Percentiles rank a stretch among this genome's conserved stretches.
These are phyloP conservation scores for Apiosordaria backusii DNA, from an alignment of 495 filamentous ascomycete species.

Conservation along the genomic window DNA sequence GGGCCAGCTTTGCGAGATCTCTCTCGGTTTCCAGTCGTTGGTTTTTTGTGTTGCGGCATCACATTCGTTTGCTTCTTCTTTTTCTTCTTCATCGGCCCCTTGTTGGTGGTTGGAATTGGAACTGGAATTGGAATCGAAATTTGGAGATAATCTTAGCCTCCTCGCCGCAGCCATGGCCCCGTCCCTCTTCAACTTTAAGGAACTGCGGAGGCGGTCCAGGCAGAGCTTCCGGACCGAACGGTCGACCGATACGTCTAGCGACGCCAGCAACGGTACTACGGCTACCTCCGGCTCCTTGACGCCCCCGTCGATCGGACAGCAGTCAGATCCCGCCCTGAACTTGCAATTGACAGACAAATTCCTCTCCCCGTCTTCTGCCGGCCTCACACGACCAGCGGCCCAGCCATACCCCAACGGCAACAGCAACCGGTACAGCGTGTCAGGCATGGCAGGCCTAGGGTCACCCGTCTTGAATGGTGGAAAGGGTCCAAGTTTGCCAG, in stretches of 20 bases:
- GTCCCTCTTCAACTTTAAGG: slow-evolving; percentile 67
- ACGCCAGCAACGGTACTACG: slow-evolving; percentile 40
- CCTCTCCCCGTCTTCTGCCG: slow-evolving; percentile 24
- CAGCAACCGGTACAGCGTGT: slow-evolving; percentile 44
- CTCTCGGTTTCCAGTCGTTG: background rate
- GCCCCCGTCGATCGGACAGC: slow-evolving; percentile 41
- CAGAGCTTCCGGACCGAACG: slow-evolving; percentile 58
- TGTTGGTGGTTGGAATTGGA: background rate
- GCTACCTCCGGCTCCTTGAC: slow-evolving; percentile 47
- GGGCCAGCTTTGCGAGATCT: background rate
- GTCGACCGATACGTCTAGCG: slow-evolving; percentile 53
- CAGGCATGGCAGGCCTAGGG: slow-evolving; percentile 52
- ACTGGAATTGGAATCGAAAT: background rate
- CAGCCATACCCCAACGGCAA: slow-evolving; percentile 39
- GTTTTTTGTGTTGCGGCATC: background rate
- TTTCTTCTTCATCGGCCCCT: background rate
- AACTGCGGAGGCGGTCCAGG: slow-evolving; percentile 69
- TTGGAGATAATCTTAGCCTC: background rate
- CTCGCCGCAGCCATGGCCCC: slow-evolving; percentile 38
- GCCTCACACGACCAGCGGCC: slow-evolving; percentile 41
- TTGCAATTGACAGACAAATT: slow-evolving; percentile 41
- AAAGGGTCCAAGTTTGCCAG: slow-evolving; percentile 50
- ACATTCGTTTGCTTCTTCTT: slow-evolving; percentile 1
- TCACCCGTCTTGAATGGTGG: slow-evolving; percentile 52
- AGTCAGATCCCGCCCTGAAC: slow-evolving; percentile 49